Evolutionary conservation across 371 early-diverging fungal species (phyloP), one percentile per base, ranked within the genome.

Genomic region (Mucor indicus): DNA sequence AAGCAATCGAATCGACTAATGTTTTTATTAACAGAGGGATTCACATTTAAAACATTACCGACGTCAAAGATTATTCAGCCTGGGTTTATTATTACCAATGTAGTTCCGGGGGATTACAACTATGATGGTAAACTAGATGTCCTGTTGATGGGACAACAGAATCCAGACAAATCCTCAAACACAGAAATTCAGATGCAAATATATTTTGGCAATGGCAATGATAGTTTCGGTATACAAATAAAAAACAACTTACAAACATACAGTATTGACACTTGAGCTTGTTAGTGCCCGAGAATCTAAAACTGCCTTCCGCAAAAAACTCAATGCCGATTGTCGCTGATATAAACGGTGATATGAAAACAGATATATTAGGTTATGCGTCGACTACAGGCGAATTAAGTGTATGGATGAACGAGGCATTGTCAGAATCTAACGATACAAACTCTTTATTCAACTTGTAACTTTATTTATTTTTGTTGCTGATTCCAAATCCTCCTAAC

Each of bases 41-140:
- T 60, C 11, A 49, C 42, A 1, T 60, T 60, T 31, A 53, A 37
- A 25, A 10, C 43, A 13, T 19, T 52, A 35, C 6, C 55, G 4
- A 40, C 25, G 5, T 20, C 49, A 29, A 48, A 29, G 35, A 29
- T 17, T 9, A 32, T 52, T 44, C 53, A 56, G 1, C 60, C 60
- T 24, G 60, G 60, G 10, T 77, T 78, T 57, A 55, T 78, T 4
- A 86, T 91, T 40, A 84, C 82, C 23, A 87, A 87, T 45, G 80
- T 91, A 16, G 75, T 93, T 8, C 85, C 92, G 6, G 88, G 88
- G 36, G 95, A 95, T 57, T 93, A 77, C 40, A 84, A 93, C 53
- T 85, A 84, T 58, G 95, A 94, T 60, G 96, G 95, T 12, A 64
- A 79, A 15, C 61, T 94, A 37, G 96, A 95, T 61, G 53, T 95